Evolutionary conservation across 2,329 filamentous ascomycete species (phyloP), one percentile per base, ranked within the genome.

Genomic region (Penicillium sp.): DNA sequence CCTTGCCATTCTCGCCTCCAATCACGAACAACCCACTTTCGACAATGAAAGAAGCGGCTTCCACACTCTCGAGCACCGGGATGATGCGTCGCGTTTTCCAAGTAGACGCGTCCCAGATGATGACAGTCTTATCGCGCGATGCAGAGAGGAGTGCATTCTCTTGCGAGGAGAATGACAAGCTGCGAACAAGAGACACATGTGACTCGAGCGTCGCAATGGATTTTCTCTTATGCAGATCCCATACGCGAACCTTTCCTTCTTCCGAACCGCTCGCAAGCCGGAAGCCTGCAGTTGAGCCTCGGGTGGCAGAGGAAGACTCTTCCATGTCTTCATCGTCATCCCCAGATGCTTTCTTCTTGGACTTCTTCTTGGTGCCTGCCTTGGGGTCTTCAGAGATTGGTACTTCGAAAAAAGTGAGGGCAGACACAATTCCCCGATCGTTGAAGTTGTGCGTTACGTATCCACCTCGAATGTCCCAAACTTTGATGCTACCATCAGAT

Each of bases 381-480:
- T 73, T 68, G 28, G 42, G n/a, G 9, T 64, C 66, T 9, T 73
- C 72, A 36, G 57, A 63, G 9, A 73, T 65, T 25, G 83, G 76
- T 12, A 88, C 76, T 63, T 95, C 85, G 66, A 97, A 98, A 70
- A 98, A 97, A 59, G 85, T 85, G 13, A 98, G 76, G 0, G 93
- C 89, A 9, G 93, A 95, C 4, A 98, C 82, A 24, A 98, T 79
- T 8, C 93, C 90, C 50, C 90, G 91, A 1, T 90, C 90, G 58
- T 91, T 86, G 69, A 98, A 95, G 0, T 89, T 95, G 69, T 98
- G 93, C 27, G 94, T 98, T 29, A 90, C 83, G 68, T 87, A 97
- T 24, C 93, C 93, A 39, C 85, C 88, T 43, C 79, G 77, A 50
- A 98, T 89, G 70, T 98, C 93, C 91, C 91, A 98, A 45, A 98